These are phyloP conservation scores for Trichoderma harzianum DNA, from an alignment of 2,329 filamentous ascomycete species.

Conservation along the genomic window DNA sequence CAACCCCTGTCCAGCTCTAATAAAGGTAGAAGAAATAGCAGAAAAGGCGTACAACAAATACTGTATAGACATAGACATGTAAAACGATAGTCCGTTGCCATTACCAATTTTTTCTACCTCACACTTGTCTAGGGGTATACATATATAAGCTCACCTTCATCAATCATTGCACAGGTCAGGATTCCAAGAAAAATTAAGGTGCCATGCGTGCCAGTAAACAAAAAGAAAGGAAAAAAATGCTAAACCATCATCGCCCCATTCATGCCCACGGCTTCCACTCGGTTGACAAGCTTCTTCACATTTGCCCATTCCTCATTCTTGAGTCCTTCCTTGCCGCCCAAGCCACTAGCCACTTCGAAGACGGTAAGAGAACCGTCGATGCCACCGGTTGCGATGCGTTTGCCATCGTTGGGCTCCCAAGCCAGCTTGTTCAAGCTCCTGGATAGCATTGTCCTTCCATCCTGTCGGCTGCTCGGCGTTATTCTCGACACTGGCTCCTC, in stretches of 20 bases:
- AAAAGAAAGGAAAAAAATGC: conserved; percentile 10
- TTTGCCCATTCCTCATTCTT: conserved; percentile 88
- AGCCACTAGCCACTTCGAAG: conserved; percentile 81
- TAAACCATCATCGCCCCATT: conserved; percentile 46
- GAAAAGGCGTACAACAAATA: background rate
- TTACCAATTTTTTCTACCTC: background rate
- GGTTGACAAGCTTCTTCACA: conserved; percentile 83
- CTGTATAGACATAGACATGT: background rate
- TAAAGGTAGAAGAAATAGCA: background rate
- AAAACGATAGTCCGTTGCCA: background rate
- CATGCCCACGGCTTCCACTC: conserved; percentile 62
- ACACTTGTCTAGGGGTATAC: conserved; percentile 18
- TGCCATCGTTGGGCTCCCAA: conserved; percentile 89
- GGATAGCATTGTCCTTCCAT: conserved; percentile 66
- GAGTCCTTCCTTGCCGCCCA: conserved; percentile 80
- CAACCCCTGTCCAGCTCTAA: background rate
- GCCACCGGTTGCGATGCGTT: conserved; percentile 82
- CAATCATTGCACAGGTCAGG: conserved; percentile 8
- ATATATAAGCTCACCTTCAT: conserved; percentile 9
- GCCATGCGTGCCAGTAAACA: conserved; percentile 9
- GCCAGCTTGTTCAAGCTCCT: conserved; percentile 91
- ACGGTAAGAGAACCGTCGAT: conserved; percentile 87
- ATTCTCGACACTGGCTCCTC: conserved; percentile 87
- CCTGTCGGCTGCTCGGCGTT: conserved; percentile 64
- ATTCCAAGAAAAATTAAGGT: conserved; percentile 8